Base-by-base conservation (phyloP, 177 flowering plant species). In the Telopea speciosissima region DNA sequence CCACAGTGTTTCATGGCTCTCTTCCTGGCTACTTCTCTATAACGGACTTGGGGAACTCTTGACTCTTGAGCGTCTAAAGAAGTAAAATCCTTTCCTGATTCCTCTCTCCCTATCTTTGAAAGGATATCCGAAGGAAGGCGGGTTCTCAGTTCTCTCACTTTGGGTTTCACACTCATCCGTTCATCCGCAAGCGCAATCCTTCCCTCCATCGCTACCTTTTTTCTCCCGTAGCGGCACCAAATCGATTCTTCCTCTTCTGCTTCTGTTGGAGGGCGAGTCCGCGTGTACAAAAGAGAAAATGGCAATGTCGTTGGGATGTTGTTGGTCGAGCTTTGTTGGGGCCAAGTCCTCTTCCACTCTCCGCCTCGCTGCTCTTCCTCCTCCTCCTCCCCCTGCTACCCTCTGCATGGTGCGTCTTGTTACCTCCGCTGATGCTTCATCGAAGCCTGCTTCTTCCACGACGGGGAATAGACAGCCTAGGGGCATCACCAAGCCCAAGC, bases 401-500 rank as follows among this genome's bases (percentile, higher is more conserved):
- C 49, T 78, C 72, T 81, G 81, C 68, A 40, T 44, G 74, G 68
- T 63, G 60, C 78, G 82, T 23, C 40, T 76, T 6, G 73, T 75
- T 2, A 83, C 85, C 44, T 68, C 73, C 24, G 81, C 89, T 33
- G 81, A 88, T 33, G 74, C 89, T 45, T 82, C 84, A 13, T 72
- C 90, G 14, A 81, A 81, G 79, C 73, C 81, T 31, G 79, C 80
- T 36, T 36, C 40, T 36, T 36, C 40, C 8, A 67, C 85, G 2
- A 66, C 82, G 1, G 81, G 74, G 24, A 76, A 78, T 73, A 79
- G 86, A 23, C 81, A 62, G 79, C 91, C 85, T 0, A 77, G 89
- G 11, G 98, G 98, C 22, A 87, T 93, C 73, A 84, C 77, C 82
- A 86, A 82, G 85, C 97, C 97, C 0, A 82, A 77, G 23, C 87